A percentile compares a stretch with the other conserved stretches of the same genome.
phyloP scores from a whole-genome alignment of 306 rosid genomes.

The Glycine latifolia region DNA sequence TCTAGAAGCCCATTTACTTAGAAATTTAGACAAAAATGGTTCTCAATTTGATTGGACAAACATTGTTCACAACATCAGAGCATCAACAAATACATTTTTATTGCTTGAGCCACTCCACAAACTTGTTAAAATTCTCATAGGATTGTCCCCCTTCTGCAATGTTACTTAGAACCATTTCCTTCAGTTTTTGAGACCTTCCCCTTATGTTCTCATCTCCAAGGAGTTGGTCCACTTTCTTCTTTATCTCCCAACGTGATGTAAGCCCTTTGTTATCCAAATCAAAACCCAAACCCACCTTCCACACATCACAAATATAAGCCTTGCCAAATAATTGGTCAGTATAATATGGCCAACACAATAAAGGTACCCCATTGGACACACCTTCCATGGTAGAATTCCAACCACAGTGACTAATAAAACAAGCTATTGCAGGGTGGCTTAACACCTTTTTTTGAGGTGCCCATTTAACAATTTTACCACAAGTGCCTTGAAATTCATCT shows the following conservation, averaged over 20 bases:
- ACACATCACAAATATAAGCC: slow-evolving; percentile 33
- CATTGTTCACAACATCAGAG: not conserved
- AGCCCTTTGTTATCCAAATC: slow-evolving; percentile 45
- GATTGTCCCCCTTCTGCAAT: slow-evolving; percentile 11
- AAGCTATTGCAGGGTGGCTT: slow-evolving; percentile 51
- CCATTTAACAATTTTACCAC: slow-evolving; percentile 44
- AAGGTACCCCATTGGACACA: slow-evolving; percentile 31
- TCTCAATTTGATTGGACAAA: too few relatives aligned
- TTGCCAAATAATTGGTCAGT: slow-evolving; percentile 23
- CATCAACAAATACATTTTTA: not conserved
- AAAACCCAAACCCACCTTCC: slow-evolving; percentile 47
- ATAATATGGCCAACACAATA: slow-evolving; percentile 48
- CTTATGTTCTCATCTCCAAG: slow-evolving; percentile 40
- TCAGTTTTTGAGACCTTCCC: slow-evolving; percentile 35
- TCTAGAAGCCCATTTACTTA: too few relatives aligned
- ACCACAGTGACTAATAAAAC: slow-evolving; percentile 57
- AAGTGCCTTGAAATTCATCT: slow-evolving; percentile 29
- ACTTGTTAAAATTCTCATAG: slow-evolving; percentile 16
- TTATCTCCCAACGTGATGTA: slow-evolving; percentile 41
- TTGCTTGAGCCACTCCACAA: slow-evolving; percentile 22
- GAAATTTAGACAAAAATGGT: too few relatives aligned
- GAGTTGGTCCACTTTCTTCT: slow-evolving; percentile 47
- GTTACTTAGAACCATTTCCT: slow-evolving; percentile 17
- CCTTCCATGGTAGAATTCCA: slow-evolving; percentile 57
- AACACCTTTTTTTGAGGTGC: slow-evolving; percentile 53